Evolutionary conservation across 768 basidiomycete species (phyloP).

Genomic region (Collybia sordida): DNA sequence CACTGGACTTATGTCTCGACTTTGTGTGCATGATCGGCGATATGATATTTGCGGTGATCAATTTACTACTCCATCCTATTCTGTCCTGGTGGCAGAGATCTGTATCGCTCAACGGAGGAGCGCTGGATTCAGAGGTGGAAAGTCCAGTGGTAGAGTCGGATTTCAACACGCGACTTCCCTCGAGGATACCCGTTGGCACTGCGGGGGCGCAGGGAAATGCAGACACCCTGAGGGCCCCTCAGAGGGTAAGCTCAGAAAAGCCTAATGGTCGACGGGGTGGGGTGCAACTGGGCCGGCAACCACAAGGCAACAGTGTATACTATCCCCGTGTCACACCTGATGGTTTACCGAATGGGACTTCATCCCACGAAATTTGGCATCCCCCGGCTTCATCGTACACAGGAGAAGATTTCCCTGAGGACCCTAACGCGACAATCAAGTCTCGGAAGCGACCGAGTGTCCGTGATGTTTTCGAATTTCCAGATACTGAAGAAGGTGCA

Average conservation of each 20-base stretch:
- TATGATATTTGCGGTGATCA: constrained; percentile 44
- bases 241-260: constrained; percentile 6
- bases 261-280: constrained; percentile 1
- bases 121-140: constrained; percentile 20
- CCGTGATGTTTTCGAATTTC: constrained; percentile 9
- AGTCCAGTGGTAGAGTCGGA: background rate
- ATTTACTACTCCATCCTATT: constrained; percentile 36
- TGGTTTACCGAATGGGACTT: background rate
- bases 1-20: constrained; percentile 67
- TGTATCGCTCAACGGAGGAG: constrained; percentile 15
- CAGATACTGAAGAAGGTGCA: constrained; percentile 6
- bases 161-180: background rate
- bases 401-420: constrained; percentile 28
- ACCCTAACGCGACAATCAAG: constrained; percentile 7
- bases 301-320: background rate
- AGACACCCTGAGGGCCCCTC: constrained; percentile 10
- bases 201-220: background rate
- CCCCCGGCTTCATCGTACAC: constrained; percentile 51
- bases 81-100: constrained; percentile 35
- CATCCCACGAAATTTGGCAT: constrained; percentile 54
- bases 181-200: background rate
- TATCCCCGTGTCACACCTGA: constrained; percentile 9
- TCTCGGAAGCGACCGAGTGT: constrained; percentile 3
- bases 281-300: constrained; percentile 1
- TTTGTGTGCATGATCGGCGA: constrained; percentile 64